Evolutionary conservation across 164 flowering plant genomes (phyloP).

Genomic region (Tetracentron sinense): DNA sequence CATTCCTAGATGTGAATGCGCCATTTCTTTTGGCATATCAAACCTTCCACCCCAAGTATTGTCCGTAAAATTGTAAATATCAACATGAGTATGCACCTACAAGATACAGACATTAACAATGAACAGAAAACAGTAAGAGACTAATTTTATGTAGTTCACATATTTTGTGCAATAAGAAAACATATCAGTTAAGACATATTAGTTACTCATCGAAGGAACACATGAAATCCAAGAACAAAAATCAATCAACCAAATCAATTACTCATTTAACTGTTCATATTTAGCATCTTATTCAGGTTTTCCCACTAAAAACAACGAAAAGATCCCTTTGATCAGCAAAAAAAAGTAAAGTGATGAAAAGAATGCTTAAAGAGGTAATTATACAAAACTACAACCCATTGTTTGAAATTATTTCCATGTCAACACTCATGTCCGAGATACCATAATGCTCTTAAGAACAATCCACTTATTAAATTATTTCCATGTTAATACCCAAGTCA

Average conservation of each 20-base stretch:
- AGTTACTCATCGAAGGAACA: background rate
- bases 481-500: too few relatives aligned
- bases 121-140: constrained; percentile 5
- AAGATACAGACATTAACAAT: constrained; percentile 2
- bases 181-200: background rate
- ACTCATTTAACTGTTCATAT: background rate
- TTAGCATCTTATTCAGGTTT: background rate
- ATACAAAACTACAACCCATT: too few relatives aligned
- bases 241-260: background rate
- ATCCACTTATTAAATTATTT: too few relatives aligned
- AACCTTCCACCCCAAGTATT: constrained; percentile 83
- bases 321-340: background rate
- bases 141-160: too few relatives aligned
- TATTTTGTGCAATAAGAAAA: background rate
- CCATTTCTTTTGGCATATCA: constrained; percentile 92
- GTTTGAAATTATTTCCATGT: too few relatives aligned
- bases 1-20: constrained; percentile 90
- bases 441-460: too few relatives aligned
- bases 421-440: too few relatives aligned
- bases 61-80: constrained; percentile 70
- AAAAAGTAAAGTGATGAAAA: too few relatives aligned
- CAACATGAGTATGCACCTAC: constrained; percentile 94
- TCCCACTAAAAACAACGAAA: background rate
- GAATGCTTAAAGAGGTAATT: background rate
- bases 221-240: background rate